phyloP scores from a whole-genome alignment of 305 asterid genomes.

The Fraxinus platypoda region DNA sequence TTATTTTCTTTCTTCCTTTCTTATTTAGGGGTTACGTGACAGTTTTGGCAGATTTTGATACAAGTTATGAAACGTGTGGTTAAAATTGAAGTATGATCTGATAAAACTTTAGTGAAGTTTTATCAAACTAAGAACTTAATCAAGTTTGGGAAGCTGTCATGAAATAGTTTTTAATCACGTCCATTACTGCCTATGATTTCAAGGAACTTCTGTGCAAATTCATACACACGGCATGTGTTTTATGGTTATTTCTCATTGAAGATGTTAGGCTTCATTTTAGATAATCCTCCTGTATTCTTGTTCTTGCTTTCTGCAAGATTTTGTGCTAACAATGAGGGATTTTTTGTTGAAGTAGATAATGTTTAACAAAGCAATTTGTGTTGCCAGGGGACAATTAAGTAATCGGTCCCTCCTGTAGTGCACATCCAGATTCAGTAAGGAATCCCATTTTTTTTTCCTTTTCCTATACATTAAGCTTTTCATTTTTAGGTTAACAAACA shows the following conservation, averaged over 20 bases:
- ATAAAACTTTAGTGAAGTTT: not conserved
- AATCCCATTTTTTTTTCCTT: not conserved
- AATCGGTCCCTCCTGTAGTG: not conserved
- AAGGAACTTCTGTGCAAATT: not conserved
- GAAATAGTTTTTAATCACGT: slow-evolving; percentile 5
- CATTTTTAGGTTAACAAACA: not conserved
- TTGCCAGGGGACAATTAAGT: not conserved
- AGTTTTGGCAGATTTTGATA: not conserved
- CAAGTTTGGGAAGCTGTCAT: not conserved
- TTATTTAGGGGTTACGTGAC: not conserved
- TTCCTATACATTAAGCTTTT: not conserved
- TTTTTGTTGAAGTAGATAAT: not conserved
- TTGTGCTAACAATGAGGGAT: not conserved
- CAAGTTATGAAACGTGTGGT: not conserved
- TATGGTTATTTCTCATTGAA: slow-evolving; percentile 2
- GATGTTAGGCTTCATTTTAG: not conserved
- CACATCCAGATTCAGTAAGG: not conserved
- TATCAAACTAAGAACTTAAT: not conserved
- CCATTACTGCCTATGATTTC: slow-evolving; percentile 5
- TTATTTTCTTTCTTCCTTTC: not conserved
- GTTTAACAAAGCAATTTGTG: not conserved
- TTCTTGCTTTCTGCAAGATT: not conserved
- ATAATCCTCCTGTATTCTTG: not conserved
- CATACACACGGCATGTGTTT: not conserved
- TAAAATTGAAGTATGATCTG: not conserved